A percentile compares a stretch with the other conserved stretches of the same genome.
These are phyloP conservation scores for Pezicula radicicola DNA, from an alignment of 2,329 filamentous ascomycete genomes.

Conservation along the genomic window DNA sequence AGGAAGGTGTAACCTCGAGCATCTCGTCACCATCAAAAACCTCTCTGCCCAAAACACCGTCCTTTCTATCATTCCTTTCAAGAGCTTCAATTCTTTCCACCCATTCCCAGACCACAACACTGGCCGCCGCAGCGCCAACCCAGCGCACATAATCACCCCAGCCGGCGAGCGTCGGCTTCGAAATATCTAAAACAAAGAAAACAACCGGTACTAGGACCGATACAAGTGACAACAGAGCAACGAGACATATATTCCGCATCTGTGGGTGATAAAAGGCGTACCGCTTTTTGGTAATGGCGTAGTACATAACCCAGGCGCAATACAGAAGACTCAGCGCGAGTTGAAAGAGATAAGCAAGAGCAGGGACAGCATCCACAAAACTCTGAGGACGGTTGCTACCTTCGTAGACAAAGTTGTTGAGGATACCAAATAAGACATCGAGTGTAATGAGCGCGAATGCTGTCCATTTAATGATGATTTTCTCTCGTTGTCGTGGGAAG, in stretches of 20 bases:
- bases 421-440: slow-evolving; percentile 84
- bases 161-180: slow-evolving; percentile 64
- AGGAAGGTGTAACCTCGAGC: slow-evolving; percentile 59
- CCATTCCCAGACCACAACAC: slow-evolving; percentile 81
- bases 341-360: slow-evolving; percentile 70
- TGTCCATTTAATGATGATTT: slow-evolving; percentile 98
- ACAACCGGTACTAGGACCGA: slow-evolving; percentile 69
- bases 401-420: slow-evolving; percentile 77
- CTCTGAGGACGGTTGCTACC: slow-evolving; percentile 62
- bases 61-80: slow-evolving; percentile 70
- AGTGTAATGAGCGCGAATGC: slow-evolving; percentile 90
- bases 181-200: slow-evolving; percentile 73
- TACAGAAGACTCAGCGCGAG: slow-evolving; percentile 68
- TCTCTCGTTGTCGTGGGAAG: slow-evolving; percentile 94
- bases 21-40: slow-evolving; percentile 74
- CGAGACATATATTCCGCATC: slow-evolving; percentile 68
- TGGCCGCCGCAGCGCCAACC: slow-evolving; percentile 72
- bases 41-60: slow-evolving; percentile 67
- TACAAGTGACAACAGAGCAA: slow-evolving; percentile 61
- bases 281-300: slow-evolving; percentile 65
- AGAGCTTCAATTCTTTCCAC: slow-evolving; percentile 73
- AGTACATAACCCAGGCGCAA: slow-evolving; percentile 73
- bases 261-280: slow-evolving; percentile 71
- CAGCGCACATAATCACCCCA: slow-evolving; percentile 78
- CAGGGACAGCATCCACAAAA: slow-evolving; percentile 88